A percentile compares a stretch with the other conserved stretches of the same genome.
phyloP scores from a whole-genome alignment of 768 basidiomycete genomes.

The Trametes elegans region DNA sequence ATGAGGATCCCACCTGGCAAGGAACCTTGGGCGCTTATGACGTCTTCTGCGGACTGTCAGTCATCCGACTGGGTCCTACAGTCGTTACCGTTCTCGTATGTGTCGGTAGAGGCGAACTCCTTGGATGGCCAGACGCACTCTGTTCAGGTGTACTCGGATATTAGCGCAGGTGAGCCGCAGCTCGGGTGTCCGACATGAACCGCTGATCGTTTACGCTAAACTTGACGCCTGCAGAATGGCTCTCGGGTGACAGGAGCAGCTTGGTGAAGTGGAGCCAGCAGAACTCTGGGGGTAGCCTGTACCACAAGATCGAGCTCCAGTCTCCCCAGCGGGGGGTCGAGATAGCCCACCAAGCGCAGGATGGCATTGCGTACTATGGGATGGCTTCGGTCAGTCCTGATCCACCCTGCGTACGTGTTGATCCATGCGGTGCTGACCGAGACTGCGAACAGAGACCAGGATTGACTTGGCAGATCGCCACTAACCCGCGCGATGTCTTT shows the following conservation, averaged over 20 bases:
- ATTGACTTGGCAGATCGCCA: slow-evolving; percentile 11
- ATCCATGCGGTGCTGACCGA: not conserved
- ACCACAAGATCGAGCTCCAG: slow-evolving; percentile 9
- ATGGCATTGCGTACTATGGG: slow-evolving; percentile 13
- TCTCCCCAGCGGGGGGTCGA: slow-evolving; percentile 1
- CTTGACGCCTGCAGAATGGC: slow-evolving; percentile 10
- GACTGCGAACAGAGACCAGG: not conserved
- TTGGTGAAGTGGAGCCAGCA: slow-evolving; percentile 8
- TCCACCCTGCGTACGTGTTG: not conserved
- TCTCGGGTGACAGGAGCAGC: slow-evolving; percentile 5
- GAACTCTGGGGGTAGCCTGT: not conserved
- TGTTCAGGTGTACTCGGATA: slow-evolving; percentile 40
- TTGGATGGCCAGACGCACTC: slow-evolving; percentile 33
- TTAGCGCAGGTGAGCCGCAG: slow-evolving; percentile 33
- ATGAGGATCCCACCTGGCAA: not conserved
- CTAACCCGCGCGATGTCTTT: slow-evolving; percentile 22
- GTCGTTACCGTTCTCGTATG: slow-evolving; percentile 40
- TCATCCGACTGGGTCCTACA: slow-evolving; percentile 37
- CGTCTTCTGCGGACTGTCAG: slow-evolving; percentile 18
- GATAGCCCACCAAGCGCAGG: slow-evolving; percentile 4
- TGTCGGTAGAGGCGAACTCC: slow-evolving; percentile 31
- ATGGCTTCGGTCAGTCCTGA: slow-evolving; percentile 4
- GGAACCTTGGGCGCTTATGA: not conserved
- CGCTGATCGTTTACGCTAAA: not conserved
- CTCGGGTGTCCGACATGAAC: not conserved